Percentiles rank a stretch among this genome's conserved stretches.
Conservation (phyloP, 352 stramenopile genomes). For the Phytophthora uliginosa region DNA sequence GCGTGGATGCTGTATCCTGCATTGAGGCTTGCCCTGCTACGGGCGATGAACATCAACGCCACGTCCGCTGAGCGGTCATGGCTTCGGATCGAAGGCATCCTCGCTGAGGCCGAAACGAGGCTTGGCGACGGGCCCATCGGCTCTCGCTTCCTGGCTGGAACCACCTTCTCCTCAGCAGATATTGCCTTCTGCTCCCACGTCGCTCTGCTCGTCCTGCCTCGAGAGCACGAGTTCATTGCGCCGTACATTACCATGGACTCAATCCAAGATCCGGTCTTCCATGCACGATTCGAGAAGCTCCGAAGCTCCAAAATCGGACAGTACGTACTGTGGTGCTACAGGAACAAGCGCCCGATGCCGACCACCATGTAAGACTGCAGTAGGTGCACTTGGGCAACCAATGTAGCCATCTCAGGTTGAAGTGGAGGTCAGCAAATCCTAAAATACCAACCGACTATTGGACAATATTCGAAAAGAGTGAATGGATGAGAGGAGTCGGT, state of each 20-base stretch:
- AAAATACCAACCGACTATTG: background rate
- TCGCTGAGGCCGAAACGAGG: constrained; percentile 28
- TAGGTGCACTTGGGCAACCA: background rate
- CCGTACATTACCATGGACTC: constrained; percentile 39
- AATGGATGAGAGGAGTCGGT: constrained; percentile 24
- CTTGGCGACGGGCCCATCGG: constrained; percentile 55
- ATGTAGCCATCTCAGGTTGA: constrained; percentile 14
- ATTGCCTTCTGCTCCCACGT: constrained; percentile 67
- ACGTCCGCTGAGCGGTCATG: constrained; percentile 33
- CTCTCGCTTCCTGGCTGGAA: constrained; percentile 46
- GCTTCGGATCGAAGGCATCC: constrained; percentile 40
- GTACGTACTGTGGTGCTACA: constrained; percentile 68
- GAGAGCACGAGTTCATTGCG: constrained; percentile 49
- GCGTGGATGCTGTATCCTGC: constrained; percentile 37
- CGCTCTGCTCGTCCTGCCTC: constrained; percentile 45
- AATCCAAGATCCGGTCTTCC: constrained; percentile 34
- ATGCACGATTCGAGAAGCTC: constrained; percentile 39
- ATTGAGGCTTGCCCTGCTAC: constrained; percentile 39
- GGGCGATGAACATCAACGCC: constrained; percentile 48
- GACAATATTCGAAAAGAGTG: constrained; percentile 3
- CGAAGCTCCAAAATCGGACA: constrained; percentile 49
- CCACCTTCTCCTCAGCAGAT: constrained; percentile 58
- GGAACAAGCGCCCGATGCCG: constrained; percentile 47
- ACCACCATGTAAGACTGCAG: background rate
- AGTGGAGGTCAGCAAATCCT: constrained; percentile 15